Percentiles rank a stretch among this genome's conserved stretches.
These are phyloP conservation scores for Paraphaeosphaeria sporulosa DNA, from an alignment of 2,329 filamentous ascomycete species.

Conservation along the genomic window DNA sequence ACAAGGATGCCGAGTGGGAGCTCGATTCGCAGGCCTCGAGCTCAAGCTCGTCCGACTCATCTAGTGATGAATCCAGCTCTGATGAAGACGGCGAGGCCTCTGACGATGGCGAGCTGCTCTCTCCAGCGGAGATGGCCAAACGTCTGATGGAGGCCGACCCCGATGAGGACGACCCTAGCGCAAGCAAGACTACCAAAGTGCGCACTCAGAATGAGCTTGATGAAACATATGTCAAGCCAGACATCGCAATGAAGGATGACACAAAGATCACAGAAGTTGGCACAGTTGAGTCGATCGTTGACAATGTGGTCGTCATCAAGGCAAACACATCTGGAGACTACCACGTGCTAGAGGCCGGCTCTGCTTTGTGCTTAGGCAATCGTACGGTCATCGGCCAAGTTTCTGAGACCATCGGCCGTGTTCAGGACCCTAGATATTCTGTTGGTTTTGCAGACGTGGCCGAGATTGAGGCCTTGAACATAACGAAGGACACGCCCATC, in stretches of 20 bases:
- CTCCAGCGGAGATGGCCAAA: slow-evolving; percentile 81
- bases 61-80: slow-evolving; percentile 54
- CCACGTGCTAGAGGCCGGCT: slow-evolving; percentile 83
- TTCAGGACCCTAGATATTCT: slow-evolving; percentile 85
- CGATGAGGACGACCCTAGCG: slow-evolving; percentile 77
- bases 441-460: slow-evolving; percentile 75
- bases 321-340: slow-evolving; percentile 82
- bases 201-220: slow-evolving; percentile 84
- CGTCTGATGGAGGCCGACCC: slow-evolving; percentile 86
- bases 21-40: slow-evolving; percentile 68
- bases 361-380: slow-evolving; percentile 80
- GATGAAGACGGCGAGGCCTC: slow-evolving; percentile 69
- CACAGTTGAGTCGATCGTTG: slow-evolving; percentile 76
- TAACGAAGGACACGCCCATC: slow-evolving; percentile 74
- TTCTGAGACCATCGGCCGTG: slow-evolving; percentile 84
- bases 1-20: slow-evolving; percentile 81
- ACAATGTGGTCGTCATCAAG: slow-evolving; percentile 79
- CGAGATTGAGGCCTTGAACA: slow-evolving; percentile 71
- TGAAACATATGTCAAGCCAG: slow-evolving; percentile 66
- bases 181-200: slow-evolving; percentile 60
- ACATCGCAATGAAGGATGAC: slow-evolving; percentile 77
- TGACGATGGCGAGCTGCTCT: slow-evolving; percentile 67
- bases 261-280: slow-evolving; percentile 82
- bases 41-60: slow-evolving; percentile 58
- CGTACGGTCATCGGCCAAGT: slow-evolving; percentile 80